Evolutionary conservation across 2,329 filamentous ascomycete species (phyloP).

Genomic region (Hymenoscyphus infarciens): DNA sequence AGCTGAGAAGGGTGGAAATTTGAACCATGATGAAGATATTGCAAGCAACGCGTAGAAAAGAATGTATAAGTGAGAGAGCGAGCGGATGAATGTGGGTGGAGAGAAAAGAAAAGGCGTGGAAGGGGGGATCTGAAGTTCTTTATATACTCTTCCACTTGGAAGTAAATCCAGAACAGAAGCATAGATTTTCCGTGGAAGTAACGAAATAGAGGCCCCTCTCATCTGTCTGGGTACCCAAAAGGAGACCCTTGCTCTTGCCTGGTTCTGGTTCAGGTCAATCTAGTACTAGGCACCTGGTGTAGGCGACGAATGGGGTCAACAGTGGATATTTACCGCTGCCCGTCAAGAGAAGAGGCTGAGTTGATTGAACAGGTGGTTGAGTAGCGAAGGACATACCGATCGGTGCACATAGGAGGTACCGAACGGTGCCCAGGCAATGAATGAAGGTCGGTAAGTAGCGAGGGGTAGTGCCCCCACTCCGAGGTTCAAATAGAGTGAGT

Average conservation of each 20-base stretch:
- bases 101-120: not conserved
- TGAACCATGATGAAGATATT: constrained; percentile 28
- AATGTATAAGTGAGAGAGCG: constrained; percentile 4
- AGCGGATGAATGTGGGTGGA: constrained; percentile 4
- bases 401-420: not conserved
- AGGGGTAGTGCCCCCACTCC: not conserved
- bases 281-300: too few species aligned
- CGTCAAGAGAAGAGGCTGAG: too few species aligned
- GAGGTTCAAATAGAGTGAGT: not conserved
- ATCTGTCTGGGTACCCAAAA: not conserved
- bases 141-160: not conserved
- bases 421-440: not conserved
- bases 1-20: constrained; percentile 21
- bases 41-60: not conserved
- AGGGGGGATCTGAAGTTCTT: not conserved
- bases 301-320: not conserved
- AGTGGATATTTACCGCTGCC: too few species aligned
- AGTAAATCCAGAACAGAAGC: not conserved
- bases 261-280: not conserved
- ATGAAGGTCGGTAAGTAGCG: not conserved
- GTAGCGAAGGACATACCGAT: not conserved
- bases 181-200: not conserved
- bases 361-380: too few species aligned
- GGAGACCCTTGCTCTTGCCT: not conserved
- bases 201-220: not conserved